phyloP scores from a whole-genome alignment of 768 basidiomycete species.

The Lactarius akahatsu region DNA sequence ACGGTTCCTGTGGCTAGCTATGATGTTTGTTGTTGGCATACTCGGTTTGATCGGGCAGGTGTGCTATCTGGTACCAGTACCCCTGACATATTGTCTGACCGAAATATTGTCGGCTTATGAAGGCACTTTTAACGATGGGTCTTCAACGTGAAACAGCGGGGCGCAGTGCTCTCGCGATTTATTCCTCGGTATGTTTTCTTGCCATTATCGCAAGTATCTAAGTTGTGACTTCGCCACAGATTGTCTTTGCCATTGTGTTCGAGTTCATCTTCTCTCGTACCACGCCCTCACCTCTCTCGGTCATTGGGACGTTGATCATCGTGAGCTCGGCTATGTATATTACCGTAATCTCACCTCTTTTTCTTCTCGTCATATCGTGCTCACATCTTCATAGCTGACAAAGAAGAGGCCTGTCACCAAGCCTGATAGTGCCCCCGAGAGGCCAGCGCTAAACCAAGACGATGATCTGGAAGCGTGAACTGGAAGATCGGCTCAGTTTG shows the following conservation, averaged over 20 bases:
- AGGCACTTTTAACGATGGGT: slow-evolving; percentile 60
- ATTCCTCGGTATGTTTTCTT: slow-evolving; percentile 44
- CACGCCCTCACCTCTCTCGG: slow-evolving; percentile 55
- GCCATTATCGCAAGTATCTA: not conserved
- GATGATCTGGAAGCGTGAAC: not conserved
- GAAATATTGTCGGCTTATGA: not conserved
- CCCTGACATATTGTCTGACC: not conserved
- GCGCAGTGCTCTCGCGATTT: slow-evolving; percentile 60
- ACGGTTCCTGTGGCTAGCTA: slow-evolving; percentile 43
- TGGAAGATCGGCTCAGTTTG: not conserved
- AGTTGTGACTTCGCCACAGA: slow-evolving; percentile 36
- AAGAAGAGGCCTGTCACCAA: slow-evolving; percentile 27
- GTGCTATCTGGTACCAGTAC: not conserved
- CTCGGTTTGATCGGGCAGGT: slow-evolving; percentile 52
- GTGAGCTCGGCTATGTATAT: slow-evolving; percentile 61
- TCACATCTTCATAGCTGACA: slow-evolving; percentile 28
- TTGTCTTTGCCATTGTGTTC: slow-evolving; percentile 64
- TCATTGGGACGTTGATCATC: slow-evolving; percentile 65
- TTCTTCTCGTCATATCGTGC: not conserved
- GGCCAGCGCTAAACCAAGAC: not conserved
- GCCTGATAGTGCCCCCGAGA: not conserved
- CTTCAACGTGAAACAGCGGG: slow-evolving; percentile 65
- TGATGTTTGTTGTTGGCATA: slow-evolving; percentile 48
- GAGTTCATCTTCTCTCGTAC: slow-evolving; percentile 66
- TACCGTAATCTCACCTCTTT: slow-evolving; percentile 43